A percentile compares a stretch with the other conserved stretches of the same genome.
Conservation (phyloP, 2,329 filamentous ascomycete genomes). For the Delphinella strobiligena region DNA sequence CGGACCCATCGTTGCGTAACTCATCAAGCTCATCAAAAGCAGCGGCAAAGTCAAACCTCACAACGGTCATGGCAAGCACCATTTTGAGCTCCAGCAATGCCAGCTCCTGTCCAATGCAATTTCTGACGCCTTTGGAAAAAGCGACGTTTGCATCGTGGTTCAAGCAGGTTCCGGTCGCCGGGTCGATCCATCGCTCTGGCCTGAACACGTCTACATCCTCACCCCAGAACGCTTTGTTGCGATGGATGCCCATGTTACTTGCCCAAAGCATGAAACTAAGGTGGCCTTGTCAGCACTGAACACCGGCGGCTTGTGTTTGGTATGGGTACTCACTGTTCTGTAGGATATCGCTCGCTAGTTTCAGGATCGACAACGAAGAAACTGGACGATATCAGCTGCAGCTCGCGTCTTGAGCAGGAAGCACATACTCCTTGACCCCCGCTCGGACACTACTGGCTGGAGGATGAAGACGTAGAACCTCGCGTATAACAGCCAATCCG, state of each 20-base stretch:
- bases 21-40: conserved; percentile 25
- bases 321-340: no score
- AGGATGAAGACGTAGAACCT: conserved; percentile 41
- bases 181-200: conserved; percentile 35
- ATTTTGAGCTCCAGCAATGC: conserved; percentile 42
- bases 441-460: conserved; percentile 33
- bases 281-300: no score
- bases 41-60: conserved; percentile 32
- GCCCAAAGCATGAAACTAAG: conserved; percentile 33
- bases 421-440: conserved; percentile 13
- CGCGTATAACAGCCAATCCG: conserved; percentile 40
- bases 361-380: conserved; percentile 30
- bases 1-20: conserved; percentile 23
- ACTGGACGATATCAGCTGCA: conserved; percentile 10
- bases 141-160: conserved; percentile 3
- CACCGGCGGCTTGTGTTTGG: no score
- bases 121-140: conserved; percentile 31
- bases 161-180: no score
- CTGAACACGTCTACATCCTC: conserved; percentile 30
- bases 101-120: conserved; percentile 47
- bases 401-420: not conserved
- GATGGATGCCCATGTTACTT: conserved; percentile 26
- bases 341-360: conserved; percentile 31
- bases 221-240: conserved; percentile 26
- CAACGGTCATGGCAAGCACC: conserved; percentile 36